Percentiles rank a stretch among this genome's conserved stretches.
These are phyloP conservation scores for Leishmania lainsoni DNA, from an alignment of 208 protist species.

Conservation along the genomic window DNA sequence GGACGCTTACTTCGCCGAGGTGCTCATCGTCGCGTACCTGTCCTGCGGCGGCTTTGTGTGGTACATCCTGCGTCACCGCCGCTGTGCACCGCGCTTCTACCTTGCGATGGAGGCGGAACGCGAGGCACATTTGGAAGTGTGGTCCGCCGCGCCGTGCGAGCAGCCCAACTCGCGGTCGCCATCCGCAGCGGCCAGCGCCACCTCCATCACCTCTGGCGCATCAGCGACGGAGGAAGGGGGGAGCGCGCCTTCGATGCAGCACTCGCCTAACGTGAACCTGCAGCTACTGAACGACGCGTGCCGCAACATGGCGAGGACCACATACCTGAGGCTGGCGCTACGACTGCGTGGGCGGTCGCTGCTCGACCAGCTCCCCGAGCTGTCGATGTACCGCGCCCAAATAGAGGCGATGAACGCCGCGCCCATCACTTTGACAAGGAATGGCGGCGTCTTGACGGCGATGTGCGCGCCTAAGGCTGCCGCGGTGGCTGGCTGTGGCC, in stretches of 20 bases:
- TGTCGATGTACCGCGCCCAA: slow-evolving; percentile 22
- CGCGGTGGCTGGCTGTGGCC: background rate
- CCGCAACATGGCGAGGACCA: slow-evolving; percentile 32
- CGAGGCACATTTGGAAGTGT: background rate
- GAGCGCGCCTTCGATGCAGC: background rate
- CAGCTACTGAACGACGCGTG: slow-evolving; percentile 31
- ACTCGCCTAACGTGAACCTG: too few species aligned
- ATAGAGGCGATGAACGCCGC: slow-evolving; percentile 23
- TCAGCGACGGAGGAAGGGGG: background rate
- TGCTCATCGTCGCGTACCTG: slow-evolving; percentile 43
- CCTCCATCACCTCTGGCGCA: background rate
- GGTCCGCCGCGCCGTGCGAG: slow-evolving; percentile 4
- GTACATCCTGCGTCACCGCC: slow-evolving; percentile 29
- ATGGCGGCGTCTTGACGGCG: slow-evolving; percentile 7
- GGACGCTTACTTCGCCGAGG: slow-evolving; percentile 45
- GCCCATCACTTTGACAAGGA: slow-evolving; percentile 6
- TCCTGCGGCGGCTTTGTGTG: slow-evolving; percentile 22
- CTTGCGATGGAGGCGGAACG: slow-evolving; percentile 21
- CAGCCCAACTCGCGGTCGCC: background rate
- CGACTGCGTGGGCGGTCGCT: slow-evolving; percentile 43
- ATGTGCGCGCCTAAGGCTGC: background rate
- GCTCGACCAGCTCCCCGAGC: slow-evolving; percentile 34
- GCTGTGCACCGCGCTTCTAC: slow-evolving; percentile 18
- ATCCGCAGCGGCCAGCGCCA: background rate
- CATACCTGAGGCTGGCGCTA: slow-evolving; percentile 42